These are phyloP conservation scores for Sindora glabra DNA, from an alignment of 306 rosid genomes.

Conservation along the genomic window DNA sequence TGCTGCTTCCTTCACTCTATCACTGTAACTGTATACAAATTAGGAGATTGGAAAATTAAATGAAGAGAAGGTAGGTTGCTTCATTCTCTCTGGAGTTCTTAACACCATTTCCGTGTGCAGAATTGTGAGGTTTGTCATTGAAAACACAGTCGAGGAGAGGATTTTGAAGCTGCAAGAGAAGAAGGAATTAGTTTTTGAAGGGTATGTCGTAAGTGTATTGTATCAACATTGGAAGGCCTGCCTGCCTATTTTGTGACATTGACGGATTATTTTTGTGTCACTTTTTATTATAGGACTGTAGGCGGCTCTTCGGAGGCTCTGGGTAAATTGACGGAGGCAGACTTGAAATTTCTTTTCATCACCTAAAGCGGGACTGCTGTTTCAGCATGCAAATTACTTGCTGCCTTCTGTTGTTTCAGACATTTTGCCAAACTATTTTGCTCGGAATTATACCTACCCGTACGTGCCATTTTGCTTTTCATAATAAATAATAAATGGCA, in stretches of 20 bases:
- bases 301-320: conserved; percentile 74
- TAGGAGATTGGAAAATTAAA: neutral
- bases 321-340: conserved; percentile 62
- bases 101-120: conserved; percentile 24
- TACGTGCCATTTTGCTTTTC: neutral
- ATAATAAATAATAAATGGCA: neutral
- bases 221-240: neutral
- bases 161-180: conserved; percentile 86
- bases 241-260: neutral
- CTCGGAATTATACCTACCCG: neutral
- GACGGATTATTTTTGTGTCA: neutral
- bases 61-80: neutral
- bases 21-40: neutral
- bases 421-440: neutral
- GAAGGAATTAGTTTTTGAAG: conserved; percentile 90
- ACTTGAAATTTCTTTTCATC: conserved; percentile 56
- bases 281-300: conserved; percentile 44
- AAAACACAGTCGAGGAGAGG: conserved; percentile 87
- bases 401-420: neutral
- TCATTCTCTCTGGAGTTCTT: neutral
- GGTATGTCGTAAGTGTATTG: conserved; percentile 51
- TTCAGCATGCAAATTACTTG: neutral
- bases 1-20: conserved; percentile 16
- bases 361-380: conserved; percentile 20
- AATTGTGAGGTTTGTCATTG: conserved; percentile 76